Base-by-base conservation (phyloP, 768 basidiomycete genomes). In the Panus rudis region DNA sequence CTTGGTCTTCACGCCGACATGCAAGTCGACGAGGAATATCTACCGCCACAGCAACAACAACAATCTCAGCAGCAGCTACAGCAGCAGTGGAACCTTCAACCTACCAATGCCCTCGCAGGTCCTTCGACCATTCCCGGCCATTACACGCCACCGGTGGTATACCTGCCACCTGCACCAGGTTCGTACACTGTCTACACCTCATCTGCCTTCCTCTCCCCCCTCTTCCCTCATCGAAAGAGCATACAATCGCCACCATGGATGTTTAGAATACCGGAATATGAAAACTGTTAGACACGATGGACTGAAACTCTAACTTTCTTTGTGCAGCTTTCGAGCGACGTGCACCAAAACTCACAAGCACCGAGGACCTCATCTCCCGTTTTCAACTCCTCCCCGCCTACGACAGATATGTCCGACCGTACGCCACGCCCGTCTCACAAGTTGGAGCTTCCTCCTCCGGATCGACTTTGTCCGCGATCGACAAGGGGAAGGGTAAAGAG, bases 391-490 rank as follows among this genome's bases (percentile, higher is more conserved):
- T 79, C 39, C 53, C 79, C 8, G 79, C 84, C n/a, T 90, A 90
- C 59, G 81, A 88, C 66, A 84, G 80, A 56, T 83, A 89, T 54
- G 87, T 89, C 39, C 72, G 80, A n/a, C 73, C 78, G 10, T 64
- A 67, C 55, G 57, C 64, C 30, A 45, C 60, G 26, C 64, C 69
- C 16, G 51, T 63, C 23, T 63, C 62, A 46, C 57, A 60, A 20
- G 52, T 47, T 23, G 57, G 54, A 33, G 58, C 57, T 17, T 37
- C 48, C 25, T 37, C 42, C n/a, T 26, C 51, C 53, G 30, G 8
- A 55, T 49, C 51, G 28, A 48, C 47, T n/a, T 20, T 43, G 14
- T n/a, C 25, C 12, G 43, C 10, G 12, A 34, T 46, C 21, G 61
- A 60, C 46, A 63, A 59, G 43, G 59, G 61, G 26, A 53, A 66